Evolutionary conservation across 1,139 yeast species (phyloP).

Genomic region (Diutina sp.): DNA sequence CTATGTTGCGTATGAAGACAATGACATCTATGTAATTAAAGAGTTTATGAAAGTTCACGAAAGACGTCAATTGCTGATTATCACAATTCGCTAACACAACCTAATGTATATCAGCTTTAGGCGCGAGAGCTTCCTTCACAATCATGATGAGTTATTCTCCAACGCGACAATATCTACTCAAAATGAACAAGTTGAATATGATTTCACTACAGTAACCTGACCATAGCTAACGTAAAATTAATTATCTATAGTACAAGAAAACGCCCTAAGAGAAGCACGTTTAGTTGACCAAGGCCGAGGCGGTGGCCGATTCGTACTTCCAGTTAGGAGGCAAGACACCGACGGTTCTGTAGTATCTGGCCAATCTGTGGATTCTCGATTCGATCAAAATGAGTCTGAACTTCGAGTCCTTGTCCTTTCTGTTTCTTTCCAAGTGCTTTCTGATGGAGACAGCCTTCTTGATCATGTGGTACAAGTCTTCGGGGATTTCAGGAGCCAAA

Average conservation of each 20-base stretch:
- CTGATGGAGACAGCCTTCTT: constrained; percentile 99
- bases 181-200: background rate
- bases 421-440: constrained; percentile 99
- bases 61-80: no score
- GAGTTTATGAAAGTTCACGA: no score
- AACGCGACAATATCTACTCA: background rate
- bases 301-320: constrained; percentile 99
- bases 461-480: constrained; percentile 97
- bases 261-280: background rate
- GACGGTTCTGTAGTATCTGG: constrained; percentile 99
- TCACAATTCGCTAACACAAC: no score
- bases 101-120: no score
- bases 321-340: constrained; percentile 99
- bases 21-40: no score
- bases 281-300: constrained; percentile 98
- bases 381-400: constrained; percentile 99
- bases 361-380: constrained; percentile 99
- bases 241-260: constrained; percentile 1
- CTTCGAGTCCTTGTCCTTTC: constrained; percentile 99
- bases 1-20: no score
- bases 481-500: constrained; percentile 99
- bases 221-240: background rate
- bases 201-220: constrained; percentile 1
- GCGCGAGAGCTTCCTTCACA: no score
- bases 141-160: background rate